phyloP scores from a whole-genome alignment of 2,329 filamentous ascomycete species.

The Aspergillus glaucus region DNA sequence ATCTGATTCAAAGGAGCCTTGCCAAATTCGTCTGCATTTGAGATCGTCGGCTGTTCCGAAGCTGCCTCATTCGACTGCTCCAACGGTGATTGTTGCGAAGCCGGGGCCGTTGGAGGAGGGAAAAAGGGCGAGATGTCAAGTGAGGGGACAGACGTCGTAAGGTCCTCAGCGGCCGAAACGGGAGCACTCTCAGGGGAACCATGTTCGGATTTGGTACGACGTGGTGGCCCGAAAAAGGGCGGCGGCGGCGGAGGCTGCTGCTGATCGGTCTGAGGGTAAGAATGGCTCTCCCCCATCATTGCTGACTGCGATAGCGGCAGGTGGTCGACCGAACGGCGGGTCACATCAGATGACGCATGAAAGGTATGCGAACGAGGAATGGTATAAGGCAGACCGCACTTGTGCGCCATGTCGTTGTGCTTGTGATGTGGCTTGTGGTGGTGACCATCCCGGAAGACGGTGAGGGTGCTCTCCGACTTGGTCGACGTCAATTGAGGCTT shows the following conservation, averaged over 20 bases:
- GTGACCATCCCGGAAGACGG: slow-evolving; percentile 57
- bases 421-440: slow-evolving; percentile 61
- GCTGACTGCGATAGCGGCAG: slow-evolving; percentile 36
- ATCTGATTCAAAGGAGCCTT: slow-evolving; percentile 28
- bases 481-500: slow-evolving; percentile 53
- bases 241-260: slow-evolving; percentile 19
- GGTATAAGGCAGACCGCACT: slow-evolving; percentile 58
- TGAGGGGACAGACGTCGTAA: slow-evolving; percentile 17
- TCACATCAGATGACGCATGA: slow-evolving; percentile 39
- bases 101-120: slow-evolving; percentile 19
- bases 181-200: slow-evolving; percentile 40
- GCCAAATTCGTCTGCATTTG: slow-evolving; percentile 10
- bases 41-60: slow-evolving; percentile 18
- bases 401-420: slow-evolving; percentile 59
- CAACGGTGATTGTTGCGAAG: slow-evolving; percentile 11
- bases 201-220: slow-evolving; percentile 41
- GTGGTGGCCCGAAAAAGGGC: slow-evolving; percentile 26
- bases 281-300: slow-evolving; percentile 24
- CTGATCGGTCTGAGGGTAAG: not conserved
- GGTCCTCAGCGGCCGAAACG: slow-evolving; percentile 20
- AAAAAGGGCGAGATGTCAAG: slow-evolving; percentile 28
- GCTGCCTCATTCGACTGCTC: slow-evolving; percentile 17
- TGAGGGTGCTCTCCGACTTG: slow-evolving; percentile 55
- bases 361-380: slow-evolving; percentile 51
- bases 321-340: slow-evolving; percentile 49